These are phyloP conservation scores for Rhodamnia argentea DNA, from an alignment of 345 rosid genomes.

Conservation along the genomic window DNA sequence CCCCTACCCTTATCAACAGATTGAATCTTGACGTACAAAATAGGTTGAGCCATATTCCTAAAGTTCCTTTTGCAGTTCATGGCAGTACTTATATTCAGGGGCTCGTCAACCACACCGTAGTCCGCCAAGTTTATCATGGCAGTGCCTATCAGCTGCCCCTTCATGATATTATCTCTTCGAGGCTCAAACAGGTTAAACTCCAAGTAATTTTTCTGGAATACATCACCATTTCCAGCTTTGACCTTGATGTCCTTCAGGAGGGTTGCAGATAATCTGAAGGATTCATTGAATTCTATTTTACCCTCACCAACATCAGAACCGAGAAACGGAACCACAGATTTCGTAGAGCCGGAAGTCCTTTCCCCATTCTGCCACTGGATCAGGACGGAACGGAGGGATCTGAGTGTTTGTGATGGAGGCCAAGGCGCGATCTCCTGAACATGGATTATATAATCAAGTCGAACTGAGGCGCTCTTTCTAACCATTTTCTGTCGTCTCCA, in stretches of 20 bases:
- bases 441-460: slow-evolving; percentile 50
- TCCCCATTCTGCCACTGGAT: slow-evolving; percentile 93
- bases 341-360: slow-evolving; percentile 62
- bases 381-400: slow-evolving; percentile 72
- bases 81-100: slow-evolving; percentile 33
- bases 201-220: slow-evolving; percentile 51
- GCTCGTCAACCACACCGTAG: slow-evolving; percentile 49
- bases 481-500: slow-evolving; percentile 34
- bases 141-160: slow-evolving; percentile 55
- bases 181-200: slow-evolving; percentile 83
- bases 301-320: slow-evolving; percentile 69
- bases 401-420: slow-evolving; percentile 88
- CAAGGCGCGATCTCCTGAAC: slow-evolving; percentile 83
- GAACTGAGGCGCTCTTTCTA: slow-evolving; percentile 36
- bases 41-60: slow-evolving; percentile 58
- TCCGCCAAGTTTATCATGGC: slow-evolving; percentile 71
- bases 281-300: slow-evolving; percentile 72
- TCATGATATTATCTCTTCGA: slow-evolving; percentile 55
- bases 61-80: slow-evolving; percentile 75
- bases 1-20: slow-evolving; percentile 32
- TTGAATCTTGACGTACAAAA: slow-evolving; percentile 47
- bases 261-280: slow-evolving; percentile 63
- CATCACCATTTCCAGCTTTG: slow-evolving; percentile 37
- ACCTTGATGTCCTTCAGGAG: slow-evolving; percentile 41
- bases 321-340: slow-evolving; percentile 46